phyloP scores from a whole-genome alignment of 441 rosid genomes.

The Codiaeum variegatum region DNA sequence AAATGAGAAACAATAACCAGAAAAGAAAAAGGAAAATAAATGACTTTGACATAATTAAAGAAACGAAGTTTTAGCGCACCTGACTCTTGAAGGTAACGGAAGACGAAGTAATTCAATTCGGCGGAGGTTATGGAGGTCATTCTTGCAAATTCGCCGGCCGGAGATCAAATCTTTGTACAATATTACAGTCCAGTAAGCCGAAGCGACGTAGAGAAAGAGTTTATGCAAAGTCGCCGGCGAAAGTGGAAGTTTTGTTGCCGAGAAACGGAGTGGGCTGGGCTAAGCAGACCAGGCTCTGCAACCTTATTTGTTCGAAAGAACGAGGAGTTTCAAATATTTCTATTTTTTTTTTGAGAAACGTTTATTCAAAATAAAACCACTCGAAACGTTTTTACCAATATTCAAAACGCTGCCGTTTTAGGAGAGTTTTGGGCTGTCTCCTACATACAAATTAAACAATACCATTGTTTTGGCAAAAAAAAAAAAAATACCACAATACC shows the following conservation, averaged over 20 bases:
- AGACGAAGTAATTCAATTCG: slow-evolving; percentile 83
- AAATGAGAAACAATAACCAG: not conserved
- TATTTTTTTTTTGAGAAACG: not conserved
- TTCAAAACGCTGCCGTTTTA: not conserved
- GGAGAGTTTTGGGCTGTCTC: not conserved
- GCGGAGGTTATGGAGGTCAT: slow-evolving; percentile 78
- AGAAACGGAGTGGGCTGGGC: not conserved
- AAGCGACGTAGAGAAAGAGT: not conserved
- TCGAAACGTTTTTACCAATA: not conserved
- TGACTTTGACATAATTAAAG: not conserved
- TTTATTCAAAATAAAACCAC: not conserved
- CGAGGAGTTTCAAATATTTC: not conserved
- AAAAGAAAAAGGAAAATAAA: not conserved
- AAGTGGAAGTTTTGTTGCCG: slow-evolving; percentile 11
- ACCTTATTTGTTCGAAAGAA: not conserved
- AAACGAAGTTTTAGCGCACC: slow-evolving; percentile 33
- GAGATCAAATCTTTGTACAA: not conserved
- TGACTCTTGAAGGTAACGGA: slow-evolving; percentile 95
- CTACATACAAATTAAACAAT: no score
- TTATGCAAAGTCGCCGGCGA: slow-evolving; percentile 4
- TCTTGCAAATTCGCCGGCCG: slow-evolving; percentile 17
- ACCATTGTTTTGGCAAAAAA: no score
- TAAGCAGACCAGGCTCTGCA: slow-evolving; percentile 12
- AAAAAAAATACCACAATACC: no score
- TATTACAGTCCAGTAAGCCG: not conserved